Evolutionary conservation across 2,329 filamentous ascomycete species (phyloP).

Genomic region (Fusarium algeriense): DNA sequence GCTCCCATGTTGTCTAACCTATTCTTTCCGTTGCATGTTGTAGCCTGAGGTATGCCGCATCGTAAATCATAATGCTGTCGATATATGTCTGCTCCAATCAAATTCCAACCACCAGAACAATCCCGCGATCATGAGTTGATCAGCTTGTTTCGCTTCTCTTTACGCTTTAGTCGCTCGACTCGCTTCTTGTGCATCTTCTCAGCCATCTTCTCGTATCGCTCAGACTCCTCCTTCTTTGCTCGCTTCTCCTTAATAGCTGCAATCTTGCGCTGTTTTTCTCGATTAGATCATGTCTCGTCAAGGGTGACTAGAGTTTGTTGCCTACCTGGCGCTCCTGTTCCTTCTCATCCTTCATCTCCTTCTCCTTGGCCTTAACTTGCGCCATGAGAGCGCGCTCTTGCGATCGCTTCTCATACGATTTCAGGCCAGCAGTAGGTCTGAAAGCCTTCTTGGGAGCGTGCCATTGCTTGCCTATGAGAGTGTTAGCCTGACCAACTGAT

Average conservation of each 20-base stretch:
- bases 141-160: slow-evolving; percentile 96
- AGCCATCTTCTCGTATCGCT: slow-evolving; percentile 91
- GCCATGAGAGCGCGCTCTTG: slow-evolving; percentile 76
- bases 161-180: slow-evolving; percentile 90
- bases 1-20: slow-evolving; percentile 27
- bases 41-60: slow-evolving; percentile 35
- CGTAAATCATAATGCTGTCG: slow-evolving; percentile 43
- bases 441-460: slow-evolving; percentile 86
- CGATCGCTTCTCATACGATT: slow-evolving; percentile 81
- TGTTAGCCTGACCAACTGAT: slow-evolving; percentile 20
- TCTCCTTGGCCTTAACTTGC: slow-evolving; percentile 91
- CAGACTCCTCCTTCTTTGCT: slow-evolving; percentile 91
- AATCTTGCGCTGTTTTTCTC: slow-evolving; percentile 72
- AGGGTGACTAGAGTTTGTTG: not conserved
- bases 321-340: slow-evolving; percentile 86
- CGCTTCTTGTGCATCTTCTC: slow-evolving; percentile 98
- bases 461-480: slow-evolving; percentile 88
- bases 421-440: slow-evolving; percentile 81
- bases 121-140: slow-evolving; percentile 67
- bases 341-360: slow-evolving; percentile 96
- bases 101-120: not conserved
- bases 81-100: slow-evolving; percentile 16
- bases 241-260: slow-evolving; percentile 87
- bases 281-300: slow-evolving; percentile 21
- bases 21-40: slow-evolving; percentile 19